A percentile compares a stretch with the other conserved stretches of the same genome.
Evolutionary conservation across 2,329 filamentous ascomycete species (phyloP).

Genomic region (Cytospora mali): DNA sequence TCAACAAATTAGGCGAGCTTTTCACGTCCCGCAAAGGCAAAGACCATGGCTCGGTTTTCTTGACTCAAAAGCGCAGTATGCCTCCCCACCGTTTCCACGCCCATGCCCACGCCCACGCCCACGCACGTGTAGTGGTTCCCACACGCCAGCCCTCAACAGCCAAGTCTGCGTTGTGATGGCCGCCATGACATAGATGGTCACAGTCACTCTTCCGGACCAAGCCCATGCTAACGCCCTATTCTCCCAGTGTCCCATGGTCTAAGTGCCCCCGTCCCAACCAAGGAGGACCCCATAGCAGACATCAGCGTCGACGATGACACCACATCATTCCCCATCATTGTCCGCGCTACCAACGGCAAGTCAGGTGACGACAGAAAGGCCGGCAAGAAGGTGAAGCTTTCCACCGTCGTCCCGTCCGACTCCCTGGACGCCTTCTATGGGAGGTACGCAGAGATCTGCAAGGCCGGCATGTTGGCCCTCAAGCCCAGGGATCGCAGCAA

Average conservation of each 20-base stretch:
- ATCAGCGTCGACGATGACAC: constrained; percentile 46
- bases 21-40: constrained; percentile 68
- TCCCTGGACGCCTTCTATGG: constrained; percentile 80
- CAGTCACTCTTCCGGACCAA: too few relatives aligned
- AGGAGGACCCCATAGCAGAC: constrained; percentile 61
- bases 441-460: constrained; percentile 88
- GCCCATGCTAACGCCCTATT: not conserved
- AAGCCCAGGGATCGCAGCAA: constrained; percentile 94
- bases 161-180: too few relatives aligned
- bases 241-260: constrained; percentile 47
- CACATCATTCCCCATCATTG: constrained; percentile 61
- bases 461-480: constrained; percentile 81
- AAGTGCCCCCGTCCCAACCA: constrained; percentile 46
- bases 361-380: constrained; percentile 53
- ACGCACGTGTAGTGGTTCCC: too few relatives aligned
- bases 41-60: constrained; percentile 72
- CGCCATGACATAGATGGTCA: too few relatives aligned
- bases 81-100: constrained; percentile 15
- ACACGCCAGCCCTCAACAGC: too few relatives aligned
- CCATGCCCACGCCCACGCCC: not conserved
- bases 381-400: constrained; percentile 69
- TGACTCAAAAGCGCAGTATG: constrained; percentile 77
- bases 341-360: constrained; percentile 84
- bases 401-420: constrained; percentile 77
- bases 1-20: constrained; percentile 66